Evolutionary conservation across 2,329 filamentous ascomycete species (phyloP).

Genomic region (Fusarium sp.): DNA sequence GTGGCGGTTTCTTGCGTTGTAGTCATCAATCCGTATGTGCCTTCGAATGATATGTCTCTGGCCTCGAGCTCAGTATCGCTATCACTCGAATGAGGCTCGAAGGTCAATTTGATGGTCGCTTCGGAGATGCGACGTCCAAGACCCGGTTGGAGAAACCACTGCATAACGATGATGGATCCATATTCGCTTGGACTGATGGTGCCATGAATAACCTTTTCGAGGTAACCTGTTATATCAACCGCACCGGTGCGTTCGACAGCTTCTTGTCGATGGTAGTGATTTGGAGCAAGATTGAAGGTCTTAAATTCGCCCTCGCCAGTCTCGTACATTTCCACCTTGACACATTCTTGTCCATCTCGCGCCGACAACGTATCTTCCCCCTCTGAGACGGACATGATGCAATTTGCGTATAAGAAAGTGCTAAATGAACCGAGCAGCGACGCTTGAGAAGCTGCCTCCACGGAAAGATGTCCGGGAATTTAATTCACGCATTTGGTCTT

Average conservation of each 20-base stretch:
- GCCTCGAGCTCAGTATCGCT: background rate
- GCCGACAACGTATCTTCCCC: rapidly evolving
- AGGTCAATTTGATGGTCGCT: background rate
- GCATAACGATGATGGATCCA: background rate
- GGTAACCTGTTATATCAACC: background rate
- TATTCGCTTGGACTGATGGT: background rate
- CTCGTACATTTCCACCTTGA: background rate
- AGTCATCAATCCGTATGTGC: background rate
- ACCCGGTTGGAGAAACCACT: background rate
- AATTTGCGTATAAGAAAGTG: too few relatives aligned
- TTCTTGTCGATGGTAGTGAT: background rate
- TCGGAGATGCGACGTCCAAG: background rate
- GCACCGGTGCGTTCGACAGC: background rate
- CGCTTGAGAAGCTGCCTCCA: too few relatives aligned
- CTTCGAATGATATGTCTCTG: background rate
- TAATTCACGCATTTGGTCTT: too few relatives aligned
- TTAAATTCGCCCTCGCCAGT: background rate
- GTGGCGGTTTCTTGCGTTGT: background rate
- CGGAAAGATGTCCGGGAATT: too few relatives aligned
- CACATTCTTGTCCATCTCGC: background rate
- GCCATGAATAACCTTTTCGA: background rate
- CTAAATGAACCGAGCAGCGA: too few relatives aligned
- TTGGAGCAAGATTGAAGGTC: background rate
- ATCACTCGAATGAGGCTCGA: background rate
- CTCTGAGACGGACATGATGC: background rate